phyloP scores from a whole-genome alignment of 2,329 filamentous ascomycete species.

The Pseudocercospora fijiensis region DNA sequence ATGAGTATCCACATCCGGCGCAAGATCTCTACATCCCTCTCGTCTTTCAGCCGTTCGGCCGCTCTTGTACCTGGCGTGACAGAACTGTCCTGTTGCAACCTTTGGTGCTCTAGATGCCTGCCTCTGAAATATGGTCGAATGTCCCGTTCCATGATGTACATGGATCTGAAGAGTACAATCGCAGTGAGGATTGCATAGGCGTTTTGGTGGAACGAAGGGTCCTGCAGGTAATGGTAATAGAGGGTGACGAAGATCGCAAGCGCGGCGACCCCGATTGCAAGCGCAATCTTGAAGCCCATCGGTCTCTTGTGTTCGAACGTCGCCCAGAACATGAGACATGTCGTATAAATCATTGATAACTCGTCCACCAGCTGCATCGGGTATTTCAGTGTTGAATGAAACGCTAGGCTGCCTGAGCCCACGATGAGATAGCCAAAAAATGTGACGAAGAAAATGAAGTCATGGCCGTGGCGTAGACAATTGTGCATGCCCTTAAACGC shows the following conservation, averaged over 20 bases:
- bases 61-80: conserved; percentile 33
- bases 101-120: conserved; percentile 41
- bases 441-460: conserved; percentile 69
- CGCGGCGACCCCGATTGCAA: conserved; percentile 58
- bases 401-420: conserved; percentile 61
- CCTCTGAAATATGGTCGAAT: conserved; percentile 57
- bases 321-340: conserved; percentile 68
- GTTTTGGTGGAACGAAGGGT: conserved; percentile 79
- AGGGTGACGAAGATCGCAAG: conserved; percentile 67
- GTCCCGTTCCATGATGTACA: conserved; percentile 72
- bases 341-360: conserved; percentile 71
- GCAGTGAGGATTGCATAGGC: conserved; percentile 72
- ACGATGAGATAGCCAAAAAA: conserved; percentile 63
- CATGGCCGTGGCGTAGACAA: conserved; percentile 69
- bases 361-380: conserved; percentile 71
- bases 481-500: conserved; percentile 72
- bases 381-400: conserved; percentile 65
- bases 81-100: conserved; percentile 33
- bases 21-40: conserved; percentile 58
- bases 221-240: conserved; percentile 77
- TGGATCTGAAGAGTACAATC: conserved; percentile 67
- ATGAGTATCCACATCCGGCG: conserved; percentile 77
- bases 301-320: conserved; percentile 71
- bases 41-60: conserved; percentile 51
- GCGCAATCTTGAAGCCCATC: conserved; percentile 48